Percentiles rank a stretch among this genome's conserved stretches.
phyloP scores from a whole-genome alignment of 2,329 filamentous ascomycete species.

The Coniella vitis region DNA sequence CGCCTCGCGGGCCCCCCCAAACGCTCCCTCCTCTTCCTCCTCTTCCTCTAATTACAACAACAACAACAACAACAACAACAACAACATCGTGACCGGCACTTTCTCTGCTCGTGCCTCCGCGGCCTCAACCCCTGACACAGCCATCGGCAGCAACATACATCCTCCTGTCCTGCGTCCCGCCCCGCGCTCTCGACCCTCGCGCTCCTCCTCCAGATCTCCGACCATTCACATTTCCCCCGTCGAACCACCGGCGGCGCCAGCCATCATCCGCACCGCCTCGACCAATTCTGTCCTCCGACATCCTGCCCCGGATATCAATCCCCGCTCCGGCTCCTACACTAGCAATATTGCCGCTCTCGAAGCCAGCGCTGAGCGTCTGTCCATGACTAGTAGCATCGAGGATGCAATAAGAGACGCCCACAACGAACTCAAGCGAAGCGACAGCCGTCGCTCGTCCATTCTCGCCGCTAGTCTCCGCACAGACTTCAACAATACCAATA shows the following conservation, averaged over 20 bases:
- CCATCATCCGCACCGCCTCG: slow-evolving; percentile 42
- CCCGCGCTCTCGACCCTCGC: slow-evolving; percentile 7
- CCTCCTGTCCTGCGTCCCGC: slow-evolving; percentile 9
- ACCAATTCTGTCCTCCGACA: slow-evolving; percentile 44
- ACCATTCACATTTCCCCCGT: slow-evolving; percentile 4
- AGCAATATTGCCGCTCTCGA: slow-evolving; percentile 69
- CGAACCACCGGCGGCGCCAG: slow-evolving; percentile 24
- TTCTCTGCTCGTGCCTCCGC: slow-evolving; percentile 8
- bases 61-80: no score
- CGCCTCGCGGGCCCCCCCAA: slow-evolving; percentile 2
- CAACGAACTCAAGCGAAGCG: slow-evolving; percentile 62
- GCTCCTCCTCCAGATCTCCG: slow-evolving; percentile 9
- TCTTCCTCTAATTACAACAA: no score
- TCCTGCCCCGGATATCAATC: slow-evolving; percentile 55
- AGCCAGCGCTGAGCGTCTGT: slow-evolving; percentile 67
- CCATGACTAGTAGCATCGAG: slow-evolving; percentile 67
- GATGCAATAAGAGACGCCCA: slow-evolving; percentile 70
- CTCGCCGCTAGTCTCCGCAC: slow-evolving; percentile 40
- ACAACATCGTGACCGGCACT: neutral
- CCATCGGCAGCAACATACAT: neutral
- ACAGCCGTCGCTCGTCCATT: slow-evolving; percentile 59
- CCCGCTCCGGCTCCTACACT: slow-evolving; percentile 53
- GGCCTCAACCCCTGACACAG: slow-evolving; percentile 13
- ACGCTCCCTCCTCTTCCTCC: neutral
- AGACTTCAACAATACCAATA: slow-evolving; percentile 17